Evolutionary conservation across 2,329 filamentous ascomycete species (phyloP), one percentile per base, ranked within the genome.

Genomic region (Chrysosporium queenslandicum): DNA sequence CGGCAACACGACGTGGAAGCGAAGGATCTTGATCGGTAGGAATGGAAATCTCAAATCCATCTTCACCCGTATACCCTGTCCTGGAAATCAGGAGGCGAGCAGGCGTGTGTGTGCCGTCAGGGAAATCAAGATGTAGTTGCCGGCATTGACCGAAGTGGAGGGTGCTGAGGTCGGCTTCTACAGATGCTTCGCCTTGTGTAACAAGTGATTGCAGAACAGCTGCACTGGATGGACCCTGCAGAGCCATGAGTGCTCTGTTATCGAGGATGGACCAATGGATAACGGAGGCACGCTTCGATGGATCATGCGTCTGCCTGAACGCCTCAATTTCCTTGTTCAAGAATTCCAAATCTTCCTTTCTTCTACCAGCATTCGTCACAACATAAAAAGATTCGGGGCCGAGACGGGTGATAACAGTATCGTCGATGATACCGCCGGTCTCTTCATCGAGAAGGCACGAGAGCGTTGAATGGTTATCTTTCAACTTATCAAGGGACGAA

Each of bases 1-100:
- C 77, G 4, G 86, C 83, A 37, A 90, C 77, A 30, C 66, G 64
- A 11, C 60, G 60, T 14, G 71, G 69, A 4, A 73, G 66, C n/a
- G 58, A 46, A 6, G 67, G 50, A 7, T 83, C 81, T 60, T 83
- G 78, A 21, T 77, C 76, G 0, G 80, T 77, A 0, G 85, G 81
- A 61, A 96, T 86, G 37, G 87, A 92, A 63, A 98, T 87, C 73
- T 98, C 92, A 71, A 98, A 98, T 39, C 92, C 92, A 68, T 98
- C 92, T 74, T 98, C 92, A 55, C 92, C 92, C 0, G 92, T 98
- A 74, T 98, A 98, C 3, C 92, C 92, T 43, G 86, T 92, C 55
- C 92, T 82, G 65, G 83, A 90, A 64, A 96, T 82, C 47, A 96
- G 77, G 45, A 92, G 65, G 58, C 76, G 68, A 55, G 76, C 62